Conservation (phyloP, 1,139 yeast genomes). For the Taiozyma onychis region DNA sequence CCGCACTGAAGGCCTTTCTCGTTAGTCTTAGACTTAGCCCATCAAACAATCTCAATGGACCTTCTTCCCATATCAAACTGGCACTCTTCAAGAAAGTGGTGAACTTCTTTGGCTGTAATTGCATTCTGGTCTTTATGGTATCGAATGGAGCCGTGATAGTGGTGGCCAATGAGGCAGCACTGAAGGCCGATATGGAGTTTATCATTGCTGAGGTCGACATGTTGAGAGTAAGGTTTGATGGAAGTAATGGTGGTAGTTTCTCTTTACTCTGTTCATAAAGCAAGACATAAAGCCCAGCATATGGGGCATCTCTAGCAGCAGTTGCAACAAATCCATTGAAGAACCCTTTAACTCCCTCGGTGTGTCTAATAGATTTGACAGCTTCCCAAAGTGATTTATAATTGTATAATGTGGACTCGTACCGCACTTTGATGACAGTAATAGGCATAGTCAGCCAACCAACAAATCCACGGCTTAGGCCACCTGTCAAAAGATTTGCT, state of each 20-base stretch:
- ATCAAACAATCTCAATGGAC: constrained; percentile 60
- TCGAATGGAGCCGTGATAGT: constrained; percentile 93
- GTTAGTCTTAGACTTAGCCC: constrained; percentile 78
- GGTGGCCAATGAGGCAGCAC: constrained; percentile 78
- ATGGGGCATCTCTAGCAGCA: constrained; percentile 86
- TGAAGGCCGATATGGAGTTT: constrained; percentile 65
- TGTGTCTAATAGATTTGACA: constrained; percentile 45
- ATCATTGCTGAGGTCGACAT: constrained; percentile 47
- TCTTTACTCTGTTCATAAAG: constrained; percentile 74
- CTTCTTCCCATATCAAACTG: constrained; percentile 44
- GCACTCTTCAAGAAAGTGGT: constrained; percentile 35
- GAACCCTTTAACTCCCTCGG: constrained; percentile 59
- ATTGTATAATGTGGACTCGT: constrained; percentile 69
- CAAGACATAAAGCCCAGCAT: constrained; percentile 87
- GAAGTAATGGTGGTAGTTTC: constrained; percentile 29
- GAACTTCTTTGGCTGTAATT: constrained; percentile 50
- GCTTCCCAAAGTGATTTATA: constrained; percentile 68
- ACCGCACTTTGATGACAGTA: constrained; percentile 89
- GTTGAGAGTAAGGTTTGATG: constrained; percentile 22
- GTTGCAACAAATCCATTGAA: constrained; percentile 88
- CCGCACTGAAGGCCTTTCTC: constrained; percentile 87
- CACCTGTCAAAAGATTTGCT: constrained; percentile 75
- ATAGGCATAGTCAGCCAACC: constrained; percentile 96
- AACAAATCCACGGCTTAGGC: constrained; percentile 70
- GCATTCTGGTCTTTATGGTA: constrained; percentile 88